phyloP scores from a whole-genome alignment of 2,329 filamentous ascomycete species.

The Cladosporium sp. region DNA sequence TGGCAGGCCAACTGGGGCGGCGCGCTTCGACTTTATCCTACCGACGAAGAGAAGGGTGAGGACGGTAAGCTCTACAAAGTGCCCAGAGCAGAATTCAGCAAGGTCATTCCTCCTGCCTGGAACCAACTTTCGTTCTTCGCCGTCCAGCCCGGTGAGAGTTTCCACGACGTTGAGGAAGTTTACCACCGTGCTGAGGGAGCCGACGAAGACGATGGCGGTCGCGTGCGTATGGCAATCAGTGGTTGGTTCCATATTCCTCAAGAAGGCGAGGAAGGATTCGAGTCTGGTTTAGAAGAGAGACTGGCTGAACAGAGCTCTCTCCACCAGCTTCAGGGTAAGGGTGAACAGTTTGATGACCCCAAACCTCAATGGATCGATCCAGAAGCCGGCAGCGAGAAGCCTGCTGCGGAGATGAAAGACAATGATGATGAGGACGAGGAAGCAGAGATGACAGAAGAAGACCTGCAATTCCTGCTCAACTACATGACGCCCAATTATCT shows the following conservation, averaged over 20 bases:
- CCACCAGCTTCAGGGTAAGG: conserved; percentile 87
- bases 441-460: conserved; percentile 64
- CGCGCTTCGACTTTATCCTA: conserved; percentile 81
- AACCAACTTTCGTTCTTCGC: conserved; percentile 98
- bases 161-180: conserved; percentile 98
- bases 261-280: conserved; percentile 84
- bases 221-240: conserved; percentile 94
- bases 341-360: conserved; percentile 82
- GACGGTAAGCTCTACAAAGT: conserved; percentile 71
- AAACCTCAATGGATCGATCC: conserved; percentile 53
- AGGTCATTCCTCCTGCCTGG: conserved; percentile 89
- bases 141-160: conserved; percentile 96
- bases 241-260: conserved; percentile 99
- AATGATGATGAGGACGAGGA: conserved; percentile 47
- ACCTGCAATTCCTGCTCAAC: conserved; percentile 84
- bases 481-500: conserved; percentile 89
- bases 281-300: conserved; percentile 81
- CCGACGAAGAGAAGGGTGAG: conserved; percentile 56
- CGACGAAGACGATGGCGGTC: conserved; percentile 65
- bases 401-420: conserved; percentile 54
- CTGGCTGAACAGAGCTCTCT: conserved; percentile 85
- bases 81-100: conserved; percentile 70
- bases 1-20: conserved; percentile 94
- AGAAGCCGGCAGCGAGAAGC: conserved; percentile 18
- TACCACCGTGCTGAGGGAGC: conserved; percentile 63